A percentile compares a stretch with the other conserved stretches of the same genome.
phyloP scores from a whole-genome alignment of 106 monocot genomes.

The Cymbidium sinense region DNA sequence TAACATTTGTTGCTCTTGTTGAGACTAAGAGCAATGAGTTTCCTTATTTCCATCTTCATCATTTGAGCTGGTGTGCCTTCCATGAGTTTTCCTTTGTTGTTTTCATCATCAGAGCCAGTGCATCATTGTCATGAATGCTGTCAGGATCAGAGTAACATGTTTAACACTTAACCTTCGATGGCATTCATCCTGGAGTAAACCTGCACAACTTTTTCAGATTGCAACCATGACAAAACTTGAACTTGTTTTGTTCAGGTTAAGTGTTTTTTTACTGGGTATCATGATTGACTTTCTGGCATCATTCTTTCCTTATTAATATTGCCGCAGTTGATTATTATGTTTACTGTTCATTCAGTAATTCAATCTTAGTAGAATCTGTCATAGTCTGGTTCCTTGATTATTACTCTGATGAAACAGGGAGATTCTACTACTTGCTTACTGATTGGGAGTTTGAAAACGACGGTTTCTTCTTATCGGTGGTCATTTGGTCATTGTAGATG shows the following conservation, averaged over 20 bases:
- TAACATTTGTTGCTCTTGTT: too few relatives aligned
- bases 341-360: not conserved
- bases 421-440: conserved; percentile 7
- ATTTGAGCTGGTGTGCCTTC: too few relatives aligned
- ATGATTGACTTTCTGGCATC: not conserved
- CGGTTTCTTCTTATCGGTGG: conserved; percentile 5
- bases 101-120: too few relatives aligned
- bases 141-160: not conserved
- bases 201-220: not conserved
- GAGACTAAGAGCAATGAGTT: too few relatives aligned
- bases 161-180: not conserved
- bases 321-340: not conserved
- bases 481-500: conserved; percentile 11
- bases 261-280: not conserved
- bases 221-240: not conserved
- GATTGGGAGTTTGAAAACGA: conserved; percentile 6
- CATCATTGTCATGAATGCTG: not conserved
- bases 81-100: too few relatives aligned
- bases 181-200: not conserved
- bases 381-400: conserved; percentile 7
- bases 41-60: too few relatives aligned
- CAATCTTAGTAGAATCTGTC: conserved; percentile 6
- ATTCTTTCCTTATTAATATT: not conserved
- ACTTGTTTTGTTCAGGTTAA: not conserved
- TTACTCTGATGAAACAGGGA: conserved; percentile 22